Evolutionary conservation across 2,329 filamentous ascomycete species (phyloP).

Genomic region (Cladophialophora immunda): DNA sequence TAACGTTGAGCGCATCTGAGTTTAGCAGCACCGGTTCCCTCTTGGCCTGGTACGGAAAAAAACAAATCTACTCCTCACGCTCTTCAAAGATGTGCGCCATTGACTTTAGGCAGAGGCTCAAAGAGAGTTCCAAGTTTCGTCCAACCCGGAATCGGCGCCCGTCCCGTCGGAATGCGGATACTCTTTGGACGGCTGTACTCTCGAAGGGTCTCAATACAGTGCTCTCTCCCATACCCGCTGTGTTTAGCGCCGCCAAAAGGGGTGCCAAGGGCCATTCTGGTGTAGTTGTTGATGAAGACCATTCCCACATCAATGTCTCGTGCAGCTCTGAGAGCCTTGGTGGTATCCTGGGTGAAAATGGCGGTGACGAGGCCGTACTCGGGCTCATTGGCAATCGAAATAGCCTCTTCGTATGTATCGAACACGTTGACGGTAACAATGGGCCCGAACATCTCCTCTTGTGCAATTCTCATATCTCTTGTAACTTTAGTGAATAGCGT

Average conservation of each 20-base stretch:
- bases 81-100: too few relatives aligned
- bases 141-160: too few relatives aligned
- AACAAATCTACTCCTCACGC: too few relatives aligned
- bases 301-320: slow-evolving; percentile 63
- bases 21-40: too few relatives aligned
- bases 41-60: too few relatives aligned
- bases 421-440: slow-evolving; percentile 70
- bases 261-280: slow-evolving; percentile 19
- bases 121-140: too few relatives aligned
- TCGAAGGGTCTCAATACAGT: slow-evolving; percentile 60
- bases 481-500: slow-evolving; percentile 67
- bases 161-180: too few relatives aligned
- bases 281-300: slow-evolving; percentile 67
- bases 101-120: too few relatives aligned
- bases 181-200: slow-evolving; percentile 65
- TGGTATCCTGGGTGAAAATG: slow-evolving; percentile 64
- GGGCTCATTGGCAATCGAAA: slow-evolving; percentile 62
- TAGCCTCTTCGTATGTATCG: slow-evolving; percentile 67
- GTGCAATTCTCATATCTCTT: slow-evolving; percentile 63
- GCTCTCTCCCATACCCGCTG: slow-evolving; percentile 78
- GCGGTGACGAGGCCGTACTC: slow-evolving; percentile 65
- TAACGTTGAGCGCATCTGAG: too few relatives aligned
- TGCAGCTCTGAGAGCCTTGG: slow-evolving; percentile 61
- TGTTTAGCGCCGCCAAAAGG: slow-evolving; percentile 82
- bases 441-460: slow-evolving; percentile 70